Percentiles rank a stretch among this genome's conserved stretches.
These are phyloP conservation scores for Penicillium daleae DNA, from an alignment of 495 filamentous ascomycete genomes.

Conservation along the genomic window DNA sequence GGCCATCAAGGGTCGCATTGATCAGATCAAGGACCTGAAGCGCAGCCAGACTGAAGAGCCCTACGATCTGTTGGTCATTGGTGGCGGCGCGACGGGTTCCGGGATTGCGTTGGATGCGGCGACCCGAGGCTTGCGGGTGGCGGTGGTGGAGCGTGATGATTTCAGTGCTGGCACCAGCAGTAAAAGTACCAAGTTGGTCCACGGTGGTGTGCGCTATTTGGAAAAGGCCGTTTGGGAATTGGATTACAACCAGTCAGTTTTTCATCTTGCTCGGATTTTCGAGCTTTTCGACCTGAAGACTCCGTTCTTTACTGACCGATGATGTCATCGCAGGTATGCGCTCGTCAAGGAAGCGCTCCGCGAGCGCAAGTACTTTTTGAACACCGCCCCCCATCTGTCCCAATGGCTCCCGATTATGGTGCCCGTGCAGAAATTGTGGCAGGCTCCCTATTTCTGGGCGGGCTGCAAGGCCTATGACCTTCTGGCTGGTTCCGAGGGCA, in stretches of 20 bases:
- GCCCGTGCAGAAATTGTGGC: slow-evolving; percentile 94
- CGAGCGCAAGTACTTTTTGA: slow-evolving; percentile 93
- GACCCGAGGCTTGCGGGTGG: slow-evolving; percentile 89
- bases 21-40: slow-evolving; percentile 59
- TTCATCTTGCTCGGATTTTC: neutral
- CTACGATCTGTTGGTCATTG: slow-evolving; percentile 92
- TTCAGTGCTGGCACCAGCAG: slow-evolving; percentile 93
- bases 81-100: slow-evolving; percentile 88
- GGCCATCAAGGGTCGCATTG: slow-evolving; percentile 65
- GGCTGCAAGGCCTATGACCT: slow-evolving; percentile 96
- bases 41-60: slow-evolving; percentile 42
- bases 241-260: slow-evolving; percentile 82
- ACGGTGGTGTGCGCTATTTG: slow-evolving; percentile 93
- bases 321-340: slow-evolving; percentile 60
- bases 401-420: slow-evolving; percentile 98
- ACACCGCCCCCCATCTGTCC: slow-evolving; percentile 93
- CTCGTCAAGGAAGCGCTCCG: slow-evolving; percentile 94
- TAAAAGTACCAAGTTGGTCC: slow-evolving; percentile 96
- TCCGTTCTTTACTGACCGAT: slow-evolving; percentile 21
- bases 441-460: slow-evolving; percentile 95
- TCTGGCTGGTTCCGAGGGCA: slow-evolving; percentile 91
- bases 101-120: slow-evolving; percentile 94
- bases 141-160: slow-evolving; percentile 92
- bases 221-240: slow-evolving; percentile 97
- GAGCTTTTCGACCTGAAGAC: neutral